Conservation (phyloP, 2,329 filamentous ascomycete species). For the Exophiala oligosperma region DNA sequence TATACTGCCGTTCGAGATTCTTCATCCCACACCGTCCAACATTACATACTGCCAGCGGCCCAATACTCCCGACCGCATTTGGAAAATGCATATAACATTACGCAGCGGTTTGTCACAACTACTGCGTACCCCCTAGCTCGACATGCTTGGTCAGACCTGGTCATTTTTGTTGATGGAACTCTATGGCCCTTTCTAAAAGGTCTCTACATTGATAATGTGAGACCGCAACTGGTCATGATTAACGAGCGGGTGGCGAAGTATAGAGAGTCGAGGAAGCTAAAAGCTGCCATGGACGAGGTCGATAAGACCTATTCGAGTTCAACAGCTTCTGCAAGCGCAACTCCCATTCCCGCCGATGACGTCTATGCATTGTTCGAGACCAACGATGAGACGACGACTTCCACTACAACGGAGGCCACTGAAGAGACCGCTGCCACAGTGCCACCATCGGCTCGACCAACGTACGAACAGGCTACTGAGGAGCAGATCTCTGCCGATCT, state of each 20-base stretch:
- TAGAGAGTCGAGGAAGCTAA: conserved; percentile 60
- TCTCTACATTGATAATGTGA: conserved; percentile 86
- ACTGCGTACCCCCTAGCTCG: conserved; percentile 72
- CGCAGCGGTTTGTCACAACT: conserved; percentile 65
- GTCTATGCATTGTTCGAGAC: conserved; percentile 25
- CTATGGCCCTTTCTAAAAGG: conserved; percentile 80
- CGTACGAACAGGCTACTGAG: conserved; percentile 18
- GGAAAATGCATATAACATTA: conserved; percentile 64
- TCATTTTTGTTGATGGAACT: conserved; percentile 70
- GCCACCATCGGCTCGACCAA: conserved; percentile 8
- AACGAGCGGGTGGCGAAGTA: conserved; percentile 76
- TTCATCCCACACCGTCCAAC: conserved; percentile 67
- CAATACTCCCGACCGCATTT: conserved; percentile 72
- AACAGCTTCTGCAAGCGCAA: conserved; percentile 20
- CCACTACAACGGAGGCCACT: conserved; percentile 32
- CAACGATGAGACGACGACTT: conserved; percentile 25
- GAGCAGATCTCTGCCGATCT: conserved; percentile 76
- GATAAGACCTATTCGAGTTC: conserved; percentile 43
- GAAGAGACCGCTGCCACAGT: conserved; percentile 22
- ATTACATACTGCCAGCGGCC: conserved; percentile 74
- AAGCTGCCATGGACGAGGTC: conserved; percentile 58
- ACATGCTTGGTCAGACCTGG: conserved; percentile 68
- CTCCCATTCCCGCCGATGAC: conserved; percentile 14
- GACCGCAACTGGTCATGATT: conserved; percentile 91
- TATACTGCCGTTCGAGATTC: conserved; percentile 65